phyloP scores from a whole-genome alignment of 1,284 basidiomycete genomes.

The Cystobasidium sp. region DNA sequence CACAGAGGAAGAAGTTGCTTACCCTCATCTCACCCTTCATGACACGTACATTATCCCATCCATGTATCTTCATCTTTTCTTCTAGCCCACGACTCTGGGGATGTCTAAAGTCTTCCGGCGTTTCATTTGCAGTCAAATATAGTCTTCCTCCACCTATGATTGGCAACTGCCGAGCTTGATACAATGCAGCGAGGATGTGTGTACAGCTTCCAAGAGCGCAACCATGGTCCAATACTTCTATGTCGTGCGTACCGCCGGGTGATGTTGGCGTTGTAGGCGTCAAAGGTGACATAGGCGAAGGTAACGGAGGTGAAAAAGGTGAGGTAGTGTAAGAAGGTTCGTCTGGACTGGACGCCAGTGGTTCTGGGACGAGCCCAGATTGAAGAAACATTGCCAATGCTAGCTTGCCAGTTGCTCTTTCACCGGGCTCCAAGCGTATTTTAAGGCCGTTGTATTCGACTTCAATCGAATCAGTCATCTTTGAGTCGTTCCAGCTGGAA shows the following conservation, averaged over 20 bases:
- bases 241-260: neutral
- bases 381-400: conserved; percentile 13
- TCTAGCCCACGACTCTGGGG: neutral
- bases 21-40: conserved; percentile 13
- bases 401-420: neutral
- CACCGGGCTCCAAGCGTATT: neutral
- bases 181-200: conserved; percentile 5
- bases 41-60: conserved; percentile 7
- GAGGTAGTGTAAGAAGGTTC: neutral
- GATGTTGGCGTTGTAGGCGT: neutral
- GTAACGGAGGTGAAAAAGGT: neutral
- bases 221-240: conserved; percentile 8
- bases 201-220: conserved; percentile 14
- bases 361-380: neutral
- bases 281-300: too few relatives aligned
- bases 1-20: neutral
- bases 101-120: conserved; percentile 13
- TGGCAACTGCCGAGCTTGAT: neutral
- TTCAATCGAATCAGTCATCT: neutral
- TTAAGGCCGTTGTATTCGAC: neutral
- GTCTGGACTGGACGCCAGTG: neutral
- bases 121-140: conserved; percentile 3
- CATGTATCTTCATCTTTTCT: neutral
- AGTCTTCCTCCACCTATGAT: neutral
- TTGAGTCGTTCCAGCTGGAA: neutral